Evolutionary conservation across 1,284 basidiomycete species (phyloP), one percentile per base, ranked within the genome.

Genomic region (Cutaneotrichosporon mucoides): DNA sequence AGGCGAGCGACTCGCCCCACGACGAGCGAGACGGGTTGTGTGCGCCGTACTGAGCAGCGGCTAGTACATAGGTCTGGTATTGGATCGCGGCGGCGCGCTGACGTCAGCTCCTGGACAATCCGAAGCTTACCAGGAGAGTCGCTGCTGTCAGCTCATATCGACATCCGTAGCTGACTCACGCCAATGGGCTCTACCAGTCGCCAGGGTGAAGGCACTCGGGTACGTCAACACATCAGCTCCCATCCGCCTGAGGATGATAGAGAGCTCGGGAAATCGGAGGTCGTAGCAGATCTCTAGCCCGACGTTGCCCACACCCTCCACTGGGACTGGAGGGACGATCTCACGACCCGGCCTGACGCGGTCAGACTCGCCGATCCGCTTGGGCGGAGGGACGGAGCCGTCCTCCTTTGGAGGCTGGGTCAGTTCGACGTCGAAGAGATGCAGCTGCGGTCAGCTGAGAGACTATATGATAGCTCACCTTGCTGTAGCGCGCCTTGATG

Each of bases 221-320:
- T 81, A 81, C 0, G 79, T 76, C 12, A 83, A 61, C n/a, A 82
- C 61, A 5, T 82, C 69, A 0, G 81, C 81, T 0, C 81, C 81
- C 37, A 72, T 66, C 11, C 77, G 58, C 0, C 79, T 72, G 7
- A 82, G 66, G 3, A 76, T 68, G 5, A 80, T 67, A 1, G 79
- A 75, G 0, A 77, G 72, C 63, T 83, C 81, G 1, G 82, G 81
- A 57, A 82, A 82, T 1, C 82, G 73, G 16, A 83, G 66, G 63
- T 83, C 82, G 69, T 82, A 83, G 72, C 82, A 83, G 6, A 82
- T 82, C 59, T 81, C 70, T n/a, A 82, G 64, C 8, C 80, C 77
- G 41, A 79, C 65, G 11, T 74, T 76, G 11, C 82, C 82, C 9
- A 81, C 54, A 0, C 76, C 67, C 2, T 64, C 50, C 0, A 78